These are phyloP conservation scores for Salix brachista DNA, from an alignment of 345 rosid genomes.

Conservation along the genomic window DNA sequence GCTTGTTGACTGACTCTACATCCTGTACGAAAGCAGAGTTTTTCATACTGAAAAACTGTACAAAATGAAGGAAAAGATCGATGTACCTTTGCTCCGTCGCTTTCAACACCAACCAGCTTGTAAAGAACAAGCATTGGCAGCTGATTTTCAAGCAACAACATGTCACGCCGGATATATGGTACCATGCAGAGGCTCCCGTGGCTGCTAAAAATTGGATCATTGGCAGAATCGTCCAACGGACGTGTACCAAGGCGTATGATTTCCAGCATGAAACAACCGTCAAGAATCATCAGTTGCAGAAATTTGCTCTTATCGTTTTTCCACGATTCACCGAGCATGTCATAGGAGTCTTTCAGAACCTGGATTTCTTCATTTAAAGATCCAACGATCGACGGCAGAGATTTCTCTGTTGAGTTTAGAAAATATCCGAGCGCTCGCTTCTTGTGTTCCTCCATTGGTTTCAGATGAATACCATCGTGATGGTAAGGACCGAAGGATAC, in stretches of 20 bases:
- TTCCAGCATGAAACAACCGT: slow-evolving; percentile 55
- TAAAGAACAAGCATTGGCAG: slow-evolving; percentile 38
- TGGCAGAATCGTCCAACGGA: slow-evolving; percentile 19
- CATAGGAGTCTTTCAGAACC: slow-evolving; percentile 27
- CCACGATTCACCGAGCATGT: slow-evolving; percentile 26
- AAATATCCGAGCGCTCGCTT: slow-evolving; percentile 33
- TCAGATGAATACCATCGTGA: slow-evolving; percentile 26
- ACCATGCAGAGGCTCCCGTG: slow-evolving; percentile 37
- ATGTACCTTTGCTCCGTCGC: slow-evolving; percentile 19
- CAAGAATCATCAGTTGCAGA: slow-evolving; percentile 44
- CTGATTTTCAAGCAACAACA: slow-evolving; percentile 56
- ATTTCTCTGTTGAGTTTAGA: slow-evolving; percentile 22
- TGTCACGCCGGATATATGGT: slow-evolving; percentile 42
- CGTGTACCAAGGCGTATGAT: slow-evolving; percentile 16
- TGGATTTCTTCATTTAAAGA: slow-evolving; percentile 21
- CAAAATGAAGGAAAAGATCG: neutral
- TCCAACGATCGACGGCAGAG: slow-evolving; percentile 5
- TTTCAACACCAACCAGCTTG: slow-evolving; percentile 23
- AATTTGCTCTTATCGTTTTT: slow-evolving; percentile 9
- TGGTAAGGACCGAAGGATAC: slow-evolving; percentile 51
- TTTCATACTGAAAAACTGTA: neutral
- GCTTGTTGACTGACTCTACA: slow-evolving; percentile 27
- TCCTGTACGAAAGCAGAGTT: slow-evolving; percentile 21
- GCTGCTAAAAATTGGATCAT: slow-evolving; percentile 45
- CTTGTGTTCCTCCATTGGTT: slow-evolving; percentile 46